Base-by-base conservation (phyloP, 208 protist genomes). In the Porcisia deanei region DNA sequence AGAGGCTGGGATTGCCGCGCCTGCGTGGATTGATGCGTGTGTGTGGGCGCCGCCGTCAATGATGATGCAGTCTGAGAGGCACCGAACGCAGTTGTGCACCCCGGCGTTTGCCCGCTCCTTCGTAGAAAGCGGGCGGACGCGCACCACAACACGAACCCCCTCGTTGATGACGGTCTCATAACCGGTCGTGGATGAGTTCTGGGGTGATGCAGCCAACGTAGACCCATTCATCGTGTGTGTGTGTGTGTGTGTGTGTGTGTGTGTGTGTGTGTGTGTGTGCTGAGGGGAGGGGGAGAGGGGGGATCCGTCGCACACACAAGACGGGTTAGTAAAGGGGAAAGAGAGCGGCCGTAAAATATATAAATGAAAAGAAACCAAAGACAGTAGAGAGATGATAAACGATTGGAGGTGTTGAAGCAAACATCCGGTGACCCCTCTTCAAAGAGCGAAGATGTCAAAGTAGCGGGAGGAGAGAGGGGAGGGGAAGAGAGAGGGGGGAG, bases 61-160 rank as follows among this genome's bases (percentile, higher is more conserved):
- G 49, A 96, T 76, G 45, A 96, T 74, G 66, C 72, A 77, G 61
- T 93, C 82, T 34, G 92, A 83, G 16, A 96, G 77, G 37, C 87
- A 91, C 34, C 94, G 85, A 4, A 96, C 79, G 79, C 87, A 83
- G 68, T 75, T 90, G 63, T 86, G 84, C 49, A 91, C 80, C 16
- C 82, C 75, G 1, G 92, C 84, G 73, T 94, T 82, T 3, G 90
- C 88, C 37, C 82, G 76, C 82, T 96, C 92, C 20, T 86, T 77
- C 0, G 85, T 92, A 0, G 90, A 90, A 22, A 94, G 83, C 1
- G 92, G 92, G 5, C 92, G 86, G 10, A 96, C 88, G 7, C 92
- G 88, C 52, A 93, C 88, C 1, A 90, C 86, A 0, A 96, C 88
- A 37, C 83, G 74, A 25, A 96, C 86, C 5, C 83, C 80, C n/a